Percentiles rank a stretch among this genome's conserved stretches.
phyloP scores from a whole-genome alignment of 805 yeast species.

The Maudiozyma serrabonitensis region DNA sequence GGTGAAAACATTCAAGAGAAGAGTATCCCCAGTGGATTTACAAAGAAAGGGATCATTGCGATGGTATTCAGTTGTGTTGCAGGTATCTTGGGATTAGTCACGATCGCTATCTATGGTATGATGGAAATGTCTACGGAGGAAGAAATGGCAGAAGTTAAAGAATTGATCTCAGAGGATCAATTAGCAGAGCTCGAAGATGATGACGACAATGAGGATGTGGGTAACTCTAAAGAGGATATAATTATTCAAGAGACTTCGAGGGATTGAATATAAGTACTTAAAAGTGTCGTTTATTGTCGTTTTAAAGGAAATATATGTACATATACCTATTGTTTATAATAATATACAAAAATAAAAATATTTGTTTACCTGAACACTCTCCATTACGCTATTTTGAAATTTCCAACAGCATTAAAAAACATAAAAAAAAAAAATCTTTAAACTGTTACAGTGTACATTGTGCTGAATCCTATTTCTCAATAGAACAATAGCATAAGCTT shows the following conservation, averaged over 20 bases:
- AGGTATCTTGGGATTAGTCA: conserved; percentile 71
- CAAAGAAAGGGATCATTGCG: conserved; percentile 91
- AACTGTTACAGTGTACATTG: no score
- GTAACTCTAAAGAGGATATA: neutral
- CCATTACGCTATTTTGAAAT: neutral
- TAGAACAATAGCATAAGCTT: no score
- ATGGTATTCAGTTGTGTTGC: conserved; percentile 81
- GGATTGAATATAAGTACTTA: neutral
- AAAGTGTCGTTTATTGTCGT: no score
- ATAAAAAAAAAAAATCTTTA: no score
- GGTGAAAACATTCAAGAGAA: conserved; percentile 66
- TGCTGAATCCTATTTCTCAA: no score
- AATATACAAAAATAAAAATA: no score
- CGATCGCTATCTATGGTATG: conserved; percentile 77
- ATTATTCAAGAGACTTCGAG: neutral
- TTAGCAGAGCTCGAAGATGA: neutral
- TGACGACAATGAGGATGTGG: conserved; percentile 19
- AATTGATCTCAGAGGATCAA: conserved; percentile 11
- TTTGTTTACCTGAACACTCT: neutral
- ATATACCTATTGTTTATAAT: no score
- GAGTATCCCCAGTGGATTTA: conserved; percentile 77
- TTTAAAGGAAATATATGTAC: no score
- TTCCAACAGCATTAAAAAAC: no score
- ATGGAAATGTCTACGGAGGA: conserved; percentile 69
- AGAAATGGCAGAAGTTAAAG: conserved; percentile 43